These are phyloP conservation scores for Hypomyces perniciosus DNA, from an alignment of 2,329 filamentous ascomycete species.

Conservation along the genomic window DNA sequence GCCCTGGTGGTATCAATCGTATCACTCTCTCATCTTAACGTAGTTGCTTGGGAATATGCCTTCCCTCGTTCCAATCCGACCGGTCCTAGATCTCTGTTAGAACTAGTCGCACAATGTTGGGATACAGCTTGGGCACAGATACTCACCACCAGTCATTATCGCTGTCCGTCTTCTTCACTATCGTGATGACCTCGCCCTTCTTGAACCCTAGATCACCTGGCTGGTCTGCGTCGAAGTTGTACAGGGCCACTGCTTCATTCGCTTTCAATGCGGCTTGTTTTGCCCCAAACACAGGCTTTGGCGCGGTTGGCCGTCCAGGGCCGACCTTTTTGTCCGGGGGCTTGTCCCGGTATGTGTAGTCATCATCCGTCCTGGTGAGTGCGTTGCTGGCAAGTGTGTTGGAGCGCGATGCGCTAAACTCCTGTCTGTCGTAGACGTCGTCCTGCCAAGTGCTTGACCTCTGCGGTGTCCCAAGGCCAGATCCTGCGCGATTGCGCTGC, in stretches of 20 bases:
- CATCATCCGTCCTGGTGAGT: conserved; percentile 31
- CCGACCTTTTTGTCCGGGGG: conserved; percentile 40
- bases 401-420: conserved; percentile 40
- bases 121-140: background rate
- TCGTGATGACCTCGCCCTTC: conserved; percentile 94
- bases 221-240: conserved; percentile 91
- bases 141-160: conserved; percentile 90
- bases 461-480: conserved; percentile 50
- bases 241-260: conserved; percentile 86
- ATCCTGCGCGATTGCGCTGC: conserved; percentile 27
- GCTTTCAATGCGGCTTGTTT: conserved; percentile 51
- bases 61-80: conserved; percentile 73
- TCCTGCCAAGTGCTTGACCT: conserved; percentile 70
- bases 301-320: conserved; percentile 74
- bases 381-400: conserved; percentile 43
- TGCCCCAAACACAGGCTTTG: conserved; percentile 75
- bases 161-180: conserved; percentile 89
- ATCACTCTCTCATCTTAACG: conserved; percentile 57
- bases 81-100: conserved; percentile 55
- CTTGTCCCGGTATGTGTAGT: conserved; percentile 51
- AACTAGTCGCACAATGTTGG: background rate
- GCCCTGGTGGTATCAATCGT: conserved; percentile 9
- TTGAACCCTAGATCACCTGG: conserved; percentile 91
- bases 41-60: conserved; percentile 91
- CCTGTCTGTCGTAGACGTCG: conserved; percentile 62